Conservation (phyloP, 306 rosid species). For the Acacia acuminata region DNA sequence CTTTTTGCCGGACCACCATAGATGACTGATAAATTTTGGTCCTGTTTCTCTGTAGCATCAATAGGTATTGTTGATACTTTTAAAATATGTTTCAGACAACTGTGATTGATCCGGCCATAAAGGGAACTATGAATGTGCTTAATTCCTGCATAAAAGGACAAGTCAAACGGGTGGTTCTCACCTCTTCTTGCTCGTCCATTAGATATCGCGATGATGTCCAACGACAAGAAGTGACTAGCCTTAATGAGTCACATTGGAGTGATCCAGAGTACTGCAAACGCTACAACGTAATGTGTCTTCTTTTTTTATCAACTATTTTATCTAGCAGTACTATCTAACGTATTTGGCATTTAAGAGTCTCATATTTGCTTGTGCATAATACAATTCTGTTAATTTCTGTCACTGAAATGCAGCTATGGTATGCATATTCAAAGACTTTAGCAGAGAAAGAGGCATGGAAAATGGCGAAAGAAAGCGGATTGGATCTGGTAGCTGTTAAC, state of each 20-base stretch:
- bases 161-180: slow-evolving; percentile 74
- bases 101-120: slow-evolving; percentile 72
- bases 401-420: slow-evolving; percentile 68
- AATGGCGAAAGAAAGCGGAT: slow-evolving; percentile 54
- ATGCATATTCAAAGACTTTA: slow-evolving; percentile 75
- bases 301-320: background rate
- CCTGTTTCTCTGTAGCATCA: background rate
- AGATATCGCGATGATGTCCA: slow-evolving; percentile 65
- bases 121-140: slow-evolving; percentile 75
- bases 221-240: slow-evolving; percentile 43
- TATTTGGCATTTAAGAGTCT: background rate
- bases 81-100: slow-evolving; percentile 40
- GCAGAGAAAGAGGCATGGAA: slow-evolving; percentile 86
- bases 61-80: background rate
- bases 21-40: background rate
- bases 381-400: slow-evolving; percentile 15
- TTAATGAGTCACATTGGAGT: slow-evolving; percentile 81
- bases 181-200: slow-evolving; percentile 83
- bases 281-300: slow-evolving; percentile 39
- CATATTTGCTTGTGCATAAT: background rate
- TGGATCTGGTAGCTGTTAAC: slow-evolving; percentile 79
- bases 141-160: slow-evolving; percentile 62
- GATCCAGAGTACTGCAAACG: slow-evolving; percentile 77
- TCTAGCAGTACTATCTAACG: background rate
- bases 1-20: background rate